phyloP scores from a whole-genome alignment of 139 green algal genomes.

The Volvox reticuliferus region DNA sequence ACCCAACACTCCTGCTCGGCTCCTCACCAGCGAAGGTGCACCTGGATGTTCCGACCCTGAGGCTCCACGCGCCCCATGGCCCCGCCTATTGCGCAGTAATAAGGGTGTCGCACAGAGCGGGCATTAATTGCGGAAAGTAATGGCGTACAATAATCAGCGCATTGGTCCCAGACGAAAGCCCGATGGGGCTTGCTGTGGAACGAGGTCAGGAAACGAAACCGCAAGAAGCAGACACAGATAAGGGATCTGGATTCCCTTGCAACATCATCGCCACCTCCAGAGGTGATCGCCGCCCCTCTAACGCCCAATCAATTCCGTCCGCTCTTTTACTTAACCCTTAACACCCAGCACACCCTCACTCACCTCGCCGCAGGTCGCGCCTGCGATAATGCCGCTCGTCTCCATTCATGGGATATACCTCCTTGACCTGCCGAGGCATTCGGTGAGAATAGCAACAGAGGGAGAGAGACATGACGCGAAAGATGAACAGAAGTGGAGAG shows the following conservation, averaged over 20 bases:
- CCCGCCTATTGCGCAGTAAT: neutral
- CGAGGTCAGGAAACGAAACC: too few relatives aligned
- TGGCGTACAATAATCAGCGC: too few relatives aligned
- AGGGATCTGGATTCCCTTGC: too few relatives aligned
- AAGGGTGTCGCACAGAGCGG: neutral
- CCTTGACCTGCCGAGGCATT: constrained; percentile 7
- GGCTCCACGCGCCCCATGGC: constrained; percentile 5
- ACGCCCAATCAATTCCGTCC: too few relatives aligned
- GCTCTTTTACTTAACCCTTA: neutral
- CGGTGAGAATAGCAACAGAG: neutral
- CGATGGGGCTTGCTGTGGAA: too few relatives aligned
- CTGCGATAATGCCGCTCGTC: constrained; percentile 1
- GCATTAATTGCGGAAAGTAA: too few relatives aligned
- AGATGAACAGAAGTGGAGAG: neutral
- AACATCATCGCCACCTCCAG: too few relatives aligned
- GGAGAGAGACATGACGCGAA: neutral
- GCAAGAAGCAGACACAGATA: too few relatives aligned
- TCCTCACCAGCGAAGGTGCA: constrained; percentile 19
- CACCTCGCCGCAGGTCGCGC: constrained; percentile 39
- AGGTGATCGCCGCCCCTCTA: too few relatives aligned
- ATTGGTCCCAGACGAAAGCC: too few relatives aligned
- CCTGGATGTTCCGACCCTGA: neutral
- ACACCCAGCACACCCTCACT: neutral
- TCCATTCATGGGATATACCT: constrained; percentile 21
- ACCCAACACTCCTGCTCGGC: too few relatives aligned